Evolutionary conservation across 805 yeast genomes (phyloP).

Genomic region (Lachancea mirantina): DNA sequence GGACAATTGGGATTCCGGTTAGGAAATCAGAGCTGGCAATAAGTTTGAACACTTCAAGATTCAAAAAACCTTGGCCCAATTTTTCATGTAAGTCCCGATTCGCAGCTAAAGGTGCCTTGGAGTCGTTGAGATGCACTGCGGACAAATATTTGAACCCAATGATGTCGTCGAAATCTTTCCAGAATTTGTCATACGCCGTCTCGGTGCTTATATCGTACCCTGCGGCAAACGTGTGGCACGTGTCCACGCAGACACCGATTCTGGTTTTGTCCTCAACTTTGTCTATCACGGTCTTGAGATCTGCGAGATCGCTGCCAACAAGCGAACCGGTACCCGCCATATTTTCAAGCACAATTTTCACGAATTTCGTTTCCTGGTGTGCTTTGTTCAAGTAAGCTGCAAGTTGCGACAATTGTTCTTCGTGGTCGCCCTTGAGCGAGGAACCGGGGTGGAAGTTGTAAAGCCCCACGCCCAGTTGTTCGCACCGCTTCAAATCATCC

Average conservation of each 20-base stretch:
- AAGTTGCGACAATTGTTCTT: constrained; percentile 54
- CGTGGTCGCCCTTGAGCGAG: constrained; percentile 63
- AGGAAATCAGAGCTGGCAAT: constrained; percentile 63
- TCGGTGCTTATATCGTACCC: constrained; percentile 79
- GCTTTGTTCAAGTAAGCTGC: constrained; percentile 80
- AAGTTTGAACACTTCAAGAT: constrained; percentile 74
- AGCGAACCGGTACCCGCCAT: constrained; percentile 97
- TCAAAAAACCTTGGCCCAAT: constrained; percentile 82
- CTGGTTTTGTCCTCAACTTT: constrained; percentile 72
- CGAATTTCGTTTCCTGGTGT: constrained; percentile 62
- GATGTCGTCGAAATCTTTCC: constrained; percentile 65
- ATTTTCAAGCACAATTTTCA: constrained; percentile 85
- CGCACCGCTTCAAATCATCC: constrained; percentile 86
- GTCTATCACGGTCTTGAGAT: constrained; percentile 66
- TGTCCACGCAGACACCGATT: constrained; percentile 94
- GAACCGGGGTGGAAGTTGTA: constrained; percentile 96
- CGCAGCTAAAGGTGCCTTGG: constrained; percentile 87
- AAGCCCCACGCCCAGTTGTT: constrained; percentile 69
- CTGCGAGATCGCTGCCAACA: constrained; percentile 76
- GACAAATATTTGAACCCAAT: constrained; percentile 70
- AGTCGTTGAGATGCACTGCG: constrained; percentile 87
- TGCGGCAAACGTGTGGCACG: constrained; percentile 95
- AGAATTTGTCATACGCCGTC: constrained; percentile 53
- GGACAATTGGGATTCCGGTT: constrained; percentile 62
- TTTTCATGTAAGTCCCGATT: constrained; percentile 88